Percentiles rank a stretch among this genome's conserved stretches.
phyloP scores from a whole-genome alignment of 345 rosid species.

The Camelina hispida region DNA sequence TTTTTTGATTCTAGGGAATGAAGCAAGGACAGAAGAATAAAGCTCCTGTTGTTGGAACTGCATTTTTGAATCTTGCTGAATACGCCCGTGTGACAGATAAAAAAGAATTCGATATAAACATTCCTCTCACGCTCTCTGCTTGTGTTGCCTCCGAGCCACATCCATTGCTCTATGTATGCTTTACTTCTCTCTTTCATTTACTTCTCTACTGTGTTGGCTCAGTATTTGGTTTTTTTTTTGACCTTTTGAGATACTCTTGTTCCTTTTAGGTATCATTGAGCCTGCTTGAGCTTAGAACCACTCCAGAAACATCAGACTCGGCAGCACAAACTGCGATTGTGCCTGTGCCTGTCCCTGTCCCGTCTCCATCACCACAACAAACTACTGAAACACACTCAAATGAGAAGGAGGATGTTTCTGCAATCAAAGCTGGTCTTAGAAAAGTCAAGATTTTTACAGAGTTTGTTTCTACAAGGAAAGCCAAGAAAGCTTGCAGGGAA shows the following conservation, averaged over 20 bases:
- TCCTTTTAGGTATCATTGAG: constrained; percentile 69
- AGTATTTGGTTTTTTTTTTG: not conserved
- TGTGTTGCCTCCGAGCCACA: constrained; percentile 48
- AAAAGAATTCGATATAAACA: constrained; percentile 55
- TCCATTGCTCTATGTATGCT: constrained; percentile 67
- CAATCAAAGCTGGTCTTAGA: constrained; percentile 55
- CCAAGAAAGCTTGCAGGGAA: constrained; percentile 48
- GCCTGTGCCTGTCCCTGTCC: constrained; percentile 54
- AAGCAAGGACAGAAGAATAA: constrained; percentile 61
- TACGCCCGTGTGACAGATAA: constrained; percentile 58
- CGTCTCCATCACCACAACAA: constrained; percentile 43
- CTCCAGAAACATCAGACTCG: constrained; percentile 57
- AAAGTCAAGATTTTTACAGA: constrained; percentile 56
- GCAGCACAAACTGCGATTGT: constrained; percentile 57
- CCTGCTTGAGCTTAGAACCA: constrained; percentile 74
- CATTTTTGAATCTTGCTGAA: constrained; percentile 66
- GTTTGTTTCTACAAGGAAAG: constrained; percentile 47
- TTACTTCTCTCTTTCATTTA: constrained; percentile 28
- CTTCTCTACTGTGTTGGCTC: not conserved
- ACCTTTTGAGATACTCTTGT: not conserved
- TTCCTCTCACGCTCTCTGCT: constrained; percentile 55
- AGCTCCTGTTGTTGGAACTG: constrained; percentile 60
- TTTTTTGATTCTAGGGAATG: constrained; percentile 55
- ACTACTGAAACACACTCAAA: constrained; percentile 37
- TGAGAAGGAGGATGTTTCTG: constrained; percentile 51